Base-by-base conservation (phyloP, 352 stramenopile genomes). In the Globisporangium paroecandrum region DNA sequence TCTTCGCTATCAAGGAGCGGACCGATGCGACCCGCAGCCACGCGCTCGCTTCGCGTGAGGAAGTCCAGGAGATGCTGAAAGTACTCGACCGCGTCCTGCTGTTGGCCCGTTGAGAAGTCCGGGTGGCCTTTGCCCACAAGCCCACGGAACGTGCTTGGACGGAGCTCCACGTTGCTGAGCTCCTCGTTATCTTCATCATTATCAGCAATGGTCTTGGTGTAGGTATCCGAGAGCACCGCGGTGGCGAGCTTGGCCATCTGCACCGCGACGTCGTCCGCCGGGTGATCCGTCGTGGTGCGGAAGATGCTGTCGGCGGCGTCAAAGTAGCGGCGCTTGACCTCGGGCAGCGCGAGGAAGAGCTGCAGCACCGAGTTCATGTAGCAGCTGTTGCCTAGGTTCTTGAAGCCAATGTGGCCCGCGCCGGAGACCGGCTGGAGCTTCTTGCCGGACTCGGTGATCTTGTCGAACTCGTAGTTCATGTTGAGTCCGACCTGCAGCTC, bases 321-420 rank as follows among this genome's bases (percentile, higher is more conserved):
- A 24, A 83, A 83, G 75, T 96, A 96, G 4, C 89, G 85, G 47
- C 73, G 70, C 57, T 92, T 72, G 18, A 96, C 65, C 62, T 96
- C 86, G 0, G 87, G 87, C 1, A 97, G 74, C 25, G 88, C 77
- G 41, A 98, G 73, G 9, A 99, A 73, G 20, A 99, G 69, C 79
- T 99, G 98, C 18, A 99, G 78, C 55, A 99, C 90, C 55, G 90
- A 98, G 75, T 99, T 99, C 83, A 99, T 95, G 83, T 99, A 99
- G 84, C 98, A 99, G 36, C 92, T 99, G 78, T 99, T 99, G 5
- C 98, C 98, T n/a, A 99, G 72, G 81, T 99, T 99, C 76, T 96
- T 96, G 47, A 99, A 94, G 3, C 98, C 98, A 55, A 99, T 93
- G 54, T 93, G 89, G 13, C 94, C 96, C 5, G 95, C 82, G 27